Evolutionary conservation across 768 basidiomycete species (phyloP).

Genomic region (Lactifluus rugatus): DNA sequence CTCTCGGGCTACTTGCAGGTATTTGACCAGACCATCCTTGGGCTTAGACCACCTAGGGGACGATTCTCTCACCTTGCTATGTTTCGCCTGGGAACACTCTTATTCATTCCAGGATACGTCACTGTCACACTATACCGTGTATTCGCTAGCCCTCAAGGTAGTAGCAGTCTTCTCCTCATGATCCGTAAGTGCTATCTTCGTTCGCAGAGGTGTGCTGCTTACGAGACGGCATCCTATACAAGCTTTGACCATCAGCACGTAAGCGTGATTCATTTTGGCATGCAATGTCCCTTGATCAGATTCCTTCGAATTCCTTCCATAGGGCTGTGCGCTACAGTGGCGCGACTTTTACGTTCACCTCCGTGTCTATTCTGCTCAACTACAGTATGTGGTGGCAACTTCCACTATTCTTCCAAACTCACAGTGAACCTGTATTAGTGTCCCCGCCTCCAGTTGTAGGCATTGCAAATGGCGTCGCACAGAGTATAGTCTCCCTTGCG

Average conservation of each 20-base stretch:
- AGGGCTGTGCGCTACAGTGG: constrained; percentile 87
- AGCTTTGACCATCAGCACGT: constrained; percentile 80
- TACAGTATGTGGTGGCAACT: constrained; percentile 44
- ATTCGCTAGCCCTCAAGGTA: constrained; percentile 58
- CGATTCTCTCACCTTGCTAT: constrained; percentile 79
- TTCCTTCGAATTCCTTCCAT: constrained; percentile 2
- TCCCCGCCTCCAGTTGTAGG: constrained; percentile 84
- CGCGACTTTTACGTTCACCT: constrained; percentile 81
- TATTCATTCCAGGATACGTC: constrained; percentile 88
- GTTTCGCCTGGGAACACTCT: constrained; percentile 78
- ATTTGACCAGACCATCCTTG: not conserved
- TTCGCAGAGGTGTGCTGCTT: constrained; percentile 7
- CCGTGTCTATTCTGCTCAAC: constrained; percentile 79
- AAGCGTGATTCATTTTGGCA: constrained; percentile 26
- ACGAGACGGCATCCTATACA: constrained; percentile 6
- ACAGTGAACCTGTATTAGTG: constrained; percentile 41
- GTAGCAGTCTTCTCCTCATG: constrained; percentile 77
- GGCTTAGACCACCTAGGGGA: constrained; percentile 60
- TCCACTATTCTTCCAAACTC: not conserved
- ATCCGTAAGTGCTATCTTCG: constrained; percentile 37
- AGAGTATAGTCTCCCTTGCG: constrained; percentile 89
- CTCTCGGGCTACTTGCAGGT: not conserved
- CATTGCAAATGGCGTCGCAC: constrained; percentile 90
- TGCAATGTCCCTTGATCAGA: not conserved
- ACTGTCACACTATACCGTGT: constrained; percentile 63